These are phyloP conservation scores for Aspergillus puulaauensis DNA, from an alignment of 2,329 filamentous ascomycete genomes.

Conservation along the genomic window DNA sequence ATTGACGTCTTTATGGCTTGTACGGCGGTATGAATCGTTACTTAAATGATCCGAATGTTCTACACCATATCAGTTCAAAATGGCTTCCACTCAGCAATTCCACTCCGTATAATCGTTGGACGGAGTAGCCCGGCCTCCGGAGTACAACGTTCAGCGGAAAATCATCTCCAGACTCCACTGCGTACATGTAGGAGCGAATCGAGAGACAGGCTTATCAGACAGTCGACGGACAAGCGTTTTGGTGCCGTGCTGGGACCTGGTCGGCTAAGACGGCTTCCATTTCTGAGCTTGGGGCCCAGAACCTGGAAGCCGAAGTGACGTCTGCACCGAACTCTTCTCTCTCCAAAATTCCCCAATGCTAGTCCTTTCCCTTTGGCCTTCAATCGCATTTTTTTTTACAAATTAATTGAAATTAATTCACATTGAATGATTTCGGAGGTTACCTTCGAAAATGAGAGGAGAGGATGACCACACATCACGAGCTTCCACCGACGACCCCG, in stretches of 20 bases:
- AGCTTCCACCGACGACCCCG: constrained; percentile 10
- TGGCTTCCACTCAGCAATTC: background rate
- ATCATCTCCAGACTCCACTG: constrained; percentile 1
- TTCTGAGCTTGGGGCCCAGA: background rate
- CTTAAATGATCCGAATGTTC: background rate
- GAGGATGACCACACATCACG: constrained; percentile 6
- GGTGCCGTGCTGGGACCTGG: background rate
- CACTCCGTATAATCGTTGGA: background rate
- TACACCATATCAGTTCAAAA: background rate
- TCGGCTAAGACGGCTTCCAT: constrained; percentile 31
- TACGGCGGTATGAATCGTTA: too few species aligned
- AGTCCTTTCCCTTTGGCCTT: background rate
- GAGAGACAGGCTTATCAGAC: background rate
- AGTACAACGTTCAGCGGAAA: background rate
- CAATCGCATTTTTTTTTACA: background rate
- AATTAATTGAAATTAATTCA: background rate
- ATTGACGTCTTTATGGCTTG: background rate
- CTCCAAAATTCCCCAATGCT: background rate
- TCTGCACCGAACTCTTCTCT: background rate
- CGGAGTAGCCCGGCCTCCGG: too few species aligned
- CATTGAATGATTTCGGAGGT: background rate
- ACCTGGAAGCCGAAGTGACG: background rate
- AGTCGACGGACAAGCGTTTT: constrained; percentile 10
- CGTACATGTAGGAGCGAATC: background rate
- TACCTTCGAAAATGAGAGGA: background rate